Evolutionary conservation across 352 stramenopile species (phyloP).

Genomic region (Phytophthora quininea): DNA sequence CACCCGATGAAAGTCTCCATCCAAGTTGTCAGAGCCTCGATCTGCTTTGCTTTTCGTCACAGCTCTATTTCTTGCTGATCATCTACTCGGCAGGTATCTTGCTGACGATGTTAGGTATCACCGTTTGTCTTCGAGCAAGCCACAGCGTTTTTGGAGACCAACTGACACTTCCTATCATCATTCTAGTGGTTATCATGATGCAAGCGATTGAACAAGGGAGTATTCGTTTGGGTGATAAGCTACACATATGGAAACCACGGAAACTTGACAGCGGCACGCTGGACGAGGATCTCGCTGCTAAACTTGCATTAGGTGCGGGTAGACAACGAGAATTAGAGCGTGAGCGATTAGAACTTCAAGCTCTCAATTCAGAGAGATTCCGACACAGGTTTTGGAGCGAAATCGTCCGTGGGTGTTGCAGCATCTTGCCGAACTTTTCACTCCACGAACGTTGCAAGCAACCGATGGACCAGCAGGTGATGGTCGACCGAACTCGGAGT

Average conservation of each 20-base stretch:
- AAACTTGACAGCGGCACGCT: conserved; percentile 92
- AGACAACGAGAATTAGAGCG: conserved; percentile 94
- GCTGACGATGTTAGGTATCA: conserved; percentile 93
- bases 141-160: conserved; percentile 95
- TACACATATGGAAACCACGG: conserved; percentile 93
- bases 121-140: conserved; percentile 92
- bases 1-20: conserved; percentile 92
- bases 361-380: conserved; percentile 97
- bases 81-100: conserved; percentile 89
- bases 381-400: conserved; percentile 96
- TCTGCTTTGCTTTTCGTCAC: conserved; percentile 95
- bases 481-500: conserved; percentile 88
- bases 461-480: conserved; percentile 36
- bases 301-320: conserved; percentile 94
- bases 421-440: conserved; percentile 96
- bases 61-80: conserved; percentile 91
- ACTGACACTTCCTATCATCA: conserved; percentile 89
- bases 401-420: conserved; percentile 98
- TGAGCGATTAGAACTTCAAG: conserved; percentile 95
- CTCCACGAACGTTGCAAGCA: conserved; percentile 88
- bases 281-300: conserved; percentile 95
- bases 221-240: conserved; percentile 75
- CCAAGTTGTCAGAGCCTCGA: conserved; percentile 94
- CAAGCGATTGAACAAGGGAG: conserved; percentile 64
- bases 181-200: conserved; percentile 81